A percentile compares a stretch with the other conserved stretches of the same genome.
phyloP scores from a whole-genome alignment of 805 yeast genomes.

The Starmera amethionina region DNA sequence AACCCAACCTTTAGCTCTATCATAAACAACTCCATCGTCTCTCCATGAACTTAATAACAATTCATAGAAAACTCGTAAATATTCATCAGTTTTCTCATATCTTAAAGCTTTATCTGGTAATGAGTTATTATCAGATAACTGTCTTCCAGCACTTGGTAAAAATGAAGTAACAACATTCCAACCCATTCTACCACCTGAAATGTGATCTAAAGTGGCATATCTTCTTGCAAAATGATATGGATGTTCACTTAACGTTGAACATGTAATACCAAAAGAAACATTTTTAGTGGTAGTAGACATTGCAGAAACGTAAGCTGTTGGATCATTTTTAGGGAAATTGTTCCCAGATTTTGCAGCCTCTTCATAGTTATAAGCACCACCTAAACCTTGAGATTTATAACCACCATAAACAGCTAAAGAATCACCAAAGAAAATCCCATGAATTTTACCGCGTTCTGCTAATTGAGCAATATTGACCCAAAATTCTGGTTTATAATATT shows the following conservation, averaged over 20 bases:
- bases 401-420: constrained; percentile 27
- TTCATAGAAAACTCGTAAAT: constrained; percentile 27
- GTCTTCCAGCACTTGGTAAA: constrained; percentile 30
- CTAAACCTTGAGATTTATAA: constrained; percentile 13
- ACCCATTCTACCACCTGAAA: constrained; percentile 31
- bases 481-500: constrained; percentile 14
- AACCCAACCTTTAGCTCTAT: constrained; percentile 18
- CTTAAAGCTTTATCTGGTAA: constrained; percentile 31
- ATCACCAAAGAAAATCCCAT: constrained; percentile 26
- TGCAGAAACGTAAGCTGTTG: constrained; percentile 21
- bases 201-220: constrained; percentile 31
- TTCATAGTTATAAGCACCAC: constrained; percentile 22
- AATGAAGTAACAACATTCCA: constrained; percentile 36
- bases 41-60: constrained; percentile 31
- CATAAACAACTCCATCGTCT: constrained; percentile 23
- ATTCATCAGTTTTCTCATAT: constrained; percentile 30
- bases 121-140: constrained; percentile 23
- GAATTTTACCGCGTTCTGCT: constrained; percentile 25
- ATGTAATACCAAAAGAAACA: constrained; percentile 29
- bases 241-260: constrained; percentile 30
- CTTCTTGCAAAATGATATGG: constrained; percentile 32
- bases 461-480: constrained; percentile 26
- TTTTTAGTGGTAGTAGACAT: constrained; percentile 30
- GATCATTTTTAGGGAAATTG: constrained; percentile 22
- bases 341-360: constrained; percentile 20